Evolutionary conservation across 768 basidiomycete genomes (phyloP), one percentile per base, ranked within the genome.

Genomic region (Pisolithus albus): DNA sequence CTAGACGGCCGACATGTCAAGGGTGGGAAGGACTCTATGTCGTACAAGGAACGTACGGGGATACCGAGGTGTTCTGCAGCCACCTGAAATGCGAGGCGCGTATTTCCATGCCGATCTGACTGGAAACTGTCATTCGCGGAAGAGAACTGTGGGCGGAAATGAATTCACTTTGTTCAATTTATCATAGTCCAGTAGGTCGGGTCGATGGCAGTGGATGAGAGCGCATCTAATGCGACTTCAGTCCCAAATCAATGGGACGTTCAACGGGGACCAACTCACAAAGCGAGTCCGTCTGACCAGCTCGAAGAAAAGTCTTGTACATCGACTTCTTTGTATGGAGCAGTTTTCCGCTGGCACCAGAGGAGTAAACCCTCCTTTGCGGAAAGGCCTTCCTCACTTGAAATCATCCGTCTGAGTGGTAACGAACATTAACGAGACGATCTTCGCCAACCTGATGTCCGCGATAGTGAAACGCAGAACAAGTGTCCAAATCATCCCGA

Each of bases 401-500:
- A 52, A 48, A 24, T 24, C 48, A 52, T 52, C 47, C 28, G 49
- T 61, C 44, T 56, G 38, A 42, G 47, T 24, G 48, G 46, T n/a
- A 28, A 24, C 42, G 40, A 46, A 16, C 48, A 9, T 32, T 26
- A n/a, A 34, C 32, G 42, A 45, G 43, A 30, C 9, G 15, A 28
- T 23, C 13, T 26, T 21, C 24, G 71, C 83, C 54, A 56, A 93
- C 94, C 86, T 96, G 73, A 99, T 98, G 61, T 94, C 93, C 21
- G 96, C 94, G 57, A 99, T 98, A 5, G 94, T 96, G 68, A 98
- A 98, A 11, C 95, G 86, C 30, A 98, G 78, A 62, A 99, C 93
- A 36, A 98, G 79, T 0, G 92, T 95, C 96, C 96, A 98, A 57
- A 99, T 97, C 94, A 94, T 92, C 30, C 92, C 94, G n/a, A 98